phyloP scores from a whole-genome alignment of 2,329 filamentous ascomycete genomes.

The Phyllosticta citribraziliensis region DNA sequence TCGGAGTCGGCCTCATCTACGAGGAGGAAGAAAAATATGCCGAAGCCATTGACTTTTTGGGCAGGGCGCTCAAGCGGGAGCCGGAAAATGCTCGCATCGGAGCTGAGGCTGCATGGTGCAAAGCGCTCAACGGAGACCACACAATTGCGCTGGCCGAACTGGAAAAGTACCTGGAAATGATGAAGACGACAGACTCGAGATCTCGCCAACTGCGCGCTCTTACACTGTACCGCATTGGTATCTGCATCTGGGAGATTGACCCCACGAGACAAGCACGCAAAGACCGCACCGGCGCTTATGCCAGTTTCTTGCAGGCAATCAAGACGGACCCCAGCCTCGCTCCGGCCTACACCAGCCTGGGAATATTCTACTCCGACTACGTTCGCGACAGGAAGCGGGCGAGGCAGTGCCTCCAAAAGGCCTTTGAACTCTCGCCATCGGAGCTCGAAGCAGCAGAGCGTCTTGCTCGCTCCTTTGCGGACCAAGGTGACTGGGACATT shows the following conservation, averaged over 20 bases:
- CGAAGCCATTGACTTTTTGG: conserved; percentile 71
- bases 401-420: conserved; percentile 90
- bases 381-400: conserved; percentile 77
- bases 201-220: conserved; percentile 68
- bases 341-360: conserved; percentile 82
- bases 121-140: conserved; percentile 71
- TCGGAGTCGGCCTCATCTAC: conserved; percentile 83
- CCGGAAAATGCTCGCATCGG: conserved; percentile 65
- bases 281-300: conserved; percentile 71
- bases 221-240: conserved; percentile 76
- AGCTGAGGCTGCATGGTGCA: conserved; percentile 87
- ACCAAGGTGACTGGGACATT: conserved; percentile 89
- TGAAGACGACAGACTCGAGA: conserved; percentile 52
- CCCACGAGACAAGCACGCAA: conserved; percentile 64
- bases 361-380: conserved; percentile 86
- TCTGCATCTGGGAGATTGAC: conserved; percentile 79
- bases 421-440: conserved; percentile 79
- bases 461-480: conserved; percentile 75
- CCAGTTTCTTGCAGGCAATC: conserved; percentile 70
- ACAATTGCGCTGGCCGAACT: conserved; percentile 58
- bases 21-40: conserved; percentile 87
- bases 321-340: conserved; percentile 83
- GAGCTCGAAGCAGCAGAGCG: conserved; percentile 83
- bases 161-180: conserved; percentile 54
- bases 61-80: conserved; percentile 65